phyloP scores from a whole-genome alignment of 352 stramenopile genomes.

The Globisporangium rhizosaccharum region DNA sequence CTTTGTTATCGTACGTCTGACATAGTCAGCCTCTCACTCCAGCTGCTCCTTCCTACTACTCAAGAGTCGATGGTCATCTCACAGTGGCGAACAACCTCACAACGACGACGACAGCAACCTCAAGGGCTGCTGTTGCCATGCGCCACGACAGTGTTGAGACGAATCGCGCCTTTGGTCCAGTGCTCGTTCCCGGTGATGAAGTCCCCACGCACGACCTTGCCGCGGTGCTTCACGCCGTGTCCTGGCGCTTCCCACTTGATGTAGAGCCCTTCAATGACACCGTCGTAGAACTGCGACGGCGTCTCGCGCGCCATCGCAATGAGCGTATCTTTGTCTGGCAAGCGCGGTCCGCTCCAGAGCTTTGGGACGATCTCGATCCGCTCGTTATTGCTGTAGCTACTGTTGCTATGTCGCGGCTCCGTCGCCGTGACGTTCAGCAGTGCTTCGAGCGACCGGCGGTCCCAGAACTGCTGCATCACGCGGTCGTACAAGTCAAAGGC shows the following conservation, averaged over 20 bases:
- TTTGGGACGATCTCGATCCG: conserved; percentile 38
- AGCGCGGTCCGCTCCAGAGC: conserved; percentile 27
- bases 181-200: conserved; percentile 62
- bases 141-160: conserved; percentile 31
- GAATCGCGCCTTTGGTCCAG: conserved; percentile 42
- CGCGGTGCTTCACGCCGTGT: conserved; percentile 31
- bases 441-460: conserved; percentile 25
- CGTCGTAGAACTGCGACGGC: conserved; percentile 39
- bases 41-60: too few species aligned
- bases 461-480: conserved; percentile 36
- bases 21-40: too few species aligned
- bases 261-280: conserved; percentile 45
- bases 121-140: not conserved
- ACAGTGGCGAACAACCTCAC: too few species aligned
- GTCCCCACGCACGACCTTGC: conserved; percentile 61
- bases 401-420: conserved; percentile 1
- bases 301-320: conserved; percentile 32
- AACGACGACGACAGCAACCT: too few species aligned
- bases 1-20: too few species aligned
- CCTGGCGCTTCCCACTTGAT: conserved; percentile 48
- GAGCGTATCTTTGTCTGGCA: conserved; percentile 28
- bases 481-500: conserved; percentile 81
- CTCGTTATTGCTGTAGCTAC: not conserved
- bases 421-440: conserved; percentile 19
- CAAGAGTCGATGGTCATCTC: too few species aligned